Evolutionary conservation across 805 yeast genomes (phyloP), one percentile per base, ranked within the genome.

Genomic region (Dipodascus geniculatus): DNA sequence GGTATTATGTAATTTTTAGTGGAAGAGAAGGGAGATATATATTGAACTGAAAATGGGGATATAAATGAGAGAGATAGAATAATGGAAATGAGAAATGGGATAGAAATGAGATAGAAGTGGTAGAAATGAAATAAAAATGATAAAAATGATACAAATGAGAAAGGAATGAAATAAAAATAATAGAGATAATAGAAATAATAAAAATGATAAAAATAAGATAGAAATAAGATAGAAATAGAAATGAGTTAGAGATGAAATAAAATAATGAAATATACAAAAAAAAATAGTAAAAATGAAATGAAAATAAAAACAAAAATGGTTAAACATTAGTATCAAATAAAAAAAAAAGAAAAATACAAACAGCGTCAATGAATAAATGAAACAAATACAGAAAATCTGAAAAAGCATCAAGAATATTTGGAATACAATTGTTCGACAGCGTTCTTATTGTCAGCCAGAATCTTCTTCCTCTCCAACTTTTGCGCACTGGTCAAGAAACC

Each of bases 401-500:
- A n/a, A n/a, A n/a, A n/a, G n/a, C n/a, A 51, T 28, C 20, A 48
- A n/a, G 54, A 19, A 16, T 20, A 23, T 22, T 54, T 55, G 53
- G 65, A 58, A 58, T 87, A 90, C 35, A 87, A 78, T 56, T 72
- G 73, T 57, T 85, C 86, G 62, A 93, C 86, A 50, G 76, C 78
- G 38, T 76, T 76, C 69, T 82, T 69, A 66, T 83, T 85, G 56
- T 82, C 79, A 31, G 75, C 79, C 61, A 87, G 72, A 65, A 93
- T 93, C 75, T 85, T 85, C 76, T 79, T 86, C 76, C 99, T 85
- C 75, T 91, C 96, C 64, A 93, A 78, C 73, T 93, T 93, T 72
- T 90, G 97, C 23, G 99, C 99, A 55, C 95, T 82, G 16, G 98
- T 89, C 54, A 91, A 95, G 60, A 74, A 87, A 0, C 96, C 98